Conservation (phyloP, 148 eudicot genomes). For the Rhododendron griersonianum region DNA sequence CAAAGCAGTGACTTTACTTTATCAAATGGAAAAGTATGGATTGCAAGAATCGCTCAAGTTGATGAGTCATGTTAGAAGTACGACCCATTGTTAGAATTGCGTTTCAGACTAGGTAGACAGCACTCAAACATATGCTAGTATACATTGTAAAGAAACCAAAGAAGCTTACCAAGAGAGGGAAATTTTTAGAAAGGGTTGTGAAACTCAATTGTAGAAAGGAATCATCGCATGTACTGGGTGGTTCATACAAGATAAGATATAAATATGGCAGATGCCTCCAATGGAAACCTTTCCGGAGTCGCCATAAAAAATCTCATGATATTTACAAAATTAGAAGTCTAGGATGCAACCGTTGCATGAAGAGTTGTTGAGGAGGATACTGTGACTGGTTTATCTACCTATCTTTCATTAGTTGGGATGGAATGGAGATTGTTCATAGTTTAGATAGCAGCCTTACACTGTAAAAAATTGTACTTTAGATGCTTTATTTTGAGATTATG, state of each 20-base stretch:
- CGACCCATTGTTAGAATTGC: background rate
- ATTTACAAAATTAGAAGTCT: background rate
- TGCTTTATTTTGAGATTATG: background rate
- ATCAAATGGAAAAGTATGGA: background rate
- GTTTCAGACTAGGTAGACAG: background rate
- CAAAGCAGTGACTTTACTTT: background rate
- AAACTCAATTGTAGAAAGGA: background rate
- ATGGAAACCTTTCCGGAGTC: background rate
- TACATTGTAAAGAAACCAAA: background rate
- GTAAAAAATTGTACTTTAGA: background rate
- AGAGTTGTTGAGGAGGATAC: background rate
- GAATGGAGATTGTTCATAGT: background rate
- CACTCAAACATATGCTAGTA: background rate
- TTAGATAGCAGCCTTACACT: background rate
- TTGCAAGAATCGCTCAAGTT: background rate
- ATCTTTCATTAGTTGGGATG: background rate
- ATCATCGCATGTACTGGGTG: background rate
- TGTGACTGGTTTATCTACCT: background rate
- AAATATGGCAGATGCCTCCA: background rate
- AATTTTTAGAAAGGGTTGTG: background rate
- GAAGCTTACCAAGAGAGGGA: background rate
- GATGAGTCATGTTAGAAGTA: background rate
- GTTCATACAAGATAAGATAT: background rate
- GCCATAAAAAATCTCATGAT: background rate
- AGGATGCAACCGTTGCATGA: background rate